A percentile compares a stretch with the other conserved stretches of the same genome.
phyloP scores from a whole-genome alignment of 352 stramenopile genomes.

The Achlya hypogyna region DNA sequence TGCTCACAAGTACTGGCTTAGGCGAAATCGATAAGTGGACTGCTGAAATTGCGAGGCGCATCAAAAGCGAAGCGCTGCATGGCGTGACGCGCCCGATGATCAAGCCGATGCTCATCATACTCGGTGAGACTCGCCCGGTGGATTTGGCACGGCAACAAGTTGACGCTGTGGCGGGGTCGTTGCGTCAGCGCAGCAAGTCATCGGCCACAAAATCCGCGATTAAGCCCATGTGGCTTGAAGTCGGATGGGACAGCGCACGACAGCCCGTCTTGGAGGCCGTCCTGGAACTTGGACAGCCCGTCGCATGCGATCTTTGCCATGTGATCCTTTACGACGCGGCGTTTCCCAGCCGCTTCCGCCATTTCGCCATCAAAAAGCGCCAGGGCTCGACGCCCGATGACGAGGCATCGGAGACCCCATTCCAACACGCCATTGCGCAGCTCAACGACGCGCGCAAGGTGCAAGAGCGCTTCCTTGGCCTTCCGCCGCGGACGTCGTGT shows the following conservation, averaged over 20 bases:
- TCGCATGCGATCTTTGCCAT: slow-evolving; percentile 9
- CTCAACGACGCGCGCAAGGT: slow-evolving; percentile 7
- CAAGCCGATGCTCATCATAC: neutral
- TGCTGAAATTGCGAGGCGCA: neutral
- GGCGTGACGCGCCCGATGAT: neutral
- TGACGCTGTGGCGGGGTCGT: neutral
- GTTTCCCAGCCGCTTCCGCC: slow-evolving; percentile 15
- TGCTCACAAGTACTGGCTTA: neutral
- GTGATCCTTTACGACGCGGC: slow-evolving; percentile 25
- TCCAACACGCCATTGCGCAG: slow-evolving; percentile 12
- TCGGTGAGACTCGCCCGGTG: neutral
- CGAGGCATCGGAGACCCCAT: neutral
- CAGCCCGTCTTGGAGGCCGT: neutral
- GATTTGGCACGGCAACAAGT: neutral
- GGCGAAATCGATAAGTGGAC: slow-evolving; percentile 2
- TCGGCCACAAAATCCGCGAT: neutral
- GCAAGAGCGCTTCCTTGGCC: neutral
- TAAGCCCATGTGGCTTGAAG: slow-evolving; percentile 2
- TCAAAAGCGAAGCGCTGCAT: neutral
- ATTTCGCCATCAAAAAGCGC: slow-evolving; percentile 14
- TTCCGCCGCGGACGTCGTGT: neutral
- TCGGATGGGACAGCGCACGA: neutral
- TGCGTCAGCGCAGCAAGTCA: neutral
- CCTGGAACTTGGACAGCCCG: neutral
- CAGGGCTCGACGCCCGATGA: neutral